Evolutionary conservation across 495 filamentous ascomycete genomes (phyloP), one percentile per base, ranked within the genome.

Genomic region (Penicillium alfredii): DNA sequence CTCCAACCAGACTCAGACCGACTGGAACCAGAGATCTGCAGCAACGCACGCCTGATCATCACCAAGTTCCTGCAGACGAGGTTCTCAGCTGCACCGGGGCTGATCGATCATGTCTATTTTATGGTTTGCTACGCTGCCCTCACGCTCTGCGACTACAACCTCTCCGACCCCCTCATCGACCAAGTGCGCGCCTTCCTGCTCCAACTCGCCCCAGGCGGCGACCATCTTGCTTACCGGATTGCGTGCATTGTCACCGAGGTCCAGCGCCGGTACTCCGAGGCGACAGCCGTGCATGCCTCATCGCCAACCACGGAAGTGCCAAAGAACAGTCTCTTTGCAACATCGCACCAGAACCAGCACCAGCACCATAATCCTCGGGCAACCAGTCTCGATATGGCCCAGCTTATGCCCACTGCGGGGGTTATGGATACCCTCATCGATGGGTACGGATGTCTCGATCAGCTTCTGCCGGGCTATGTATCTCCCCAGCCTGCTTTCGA

Each of bases 71-170:
- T 66, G 20, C 61, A 63, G 36, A 53, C 58, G 17, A 53, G 53
- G 30, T 56, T 58, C 23, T 46, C 50, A 2, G 42, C 47, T 4
- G 58, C 58, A 0, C 51, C 61, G n/a, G 49, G 53, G 13, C 22
- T 63, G 20, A 53, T 62, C 35, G 63, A 66, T 34, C 57, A 66
- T 12, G 46, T 54, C 17, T 66, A 64, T 36, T 64, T 59, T 36
- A 58, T 64, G 25, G 51, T 62, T 20, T 53, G 56, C 32, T 66
- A 66, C 29, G 63, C 63, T n/a, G 58, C 63, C 15, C 44, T 66
- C 3, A 64, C 61, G 6, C 53, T 66, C 8, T 66, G 63, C 44
- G 60, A 66, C 36, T 66, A 61, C 40, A 62, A 47, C 32, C 36
- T 59, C 19, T 38, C 58, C 10, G 60, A 64, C 27, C 60, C 60